Base-by-base conservation (phyloP, 2,329 filamentous ascomycete genomes). In the Raffaelea arxii region DNA sequence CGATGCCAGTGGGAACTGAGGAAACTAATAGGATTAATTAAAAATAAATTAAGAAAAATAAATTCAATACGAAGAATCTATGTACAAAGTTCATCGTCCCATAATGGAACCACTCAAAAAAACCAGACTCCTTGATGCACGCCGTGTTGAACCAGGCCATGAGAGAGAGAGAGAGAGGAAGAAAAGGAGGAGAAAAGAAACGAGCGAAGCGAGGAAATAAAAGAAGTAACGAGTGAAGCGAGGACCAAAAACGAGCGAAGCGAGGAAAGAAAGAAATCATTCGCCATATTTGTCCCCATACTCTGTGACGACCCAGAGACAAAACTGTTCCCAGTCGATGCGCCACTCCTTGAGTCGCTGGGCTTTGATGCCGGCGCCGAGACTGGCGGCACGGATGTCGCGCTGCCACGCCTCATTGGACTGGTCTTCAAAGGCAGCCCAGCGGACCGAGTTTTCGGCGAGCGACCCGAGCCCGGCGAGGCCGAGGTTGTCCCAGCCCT, bases 401-500 rank as follows among this genome's bases (percentile, higher is more conserved):
- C 77, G 72, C 21, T 73, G 64, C 88, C 90, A 96, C 40, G 82
- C 78, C 7, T 79, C 75, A 11, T 75, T 63, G 19, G 66, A 74
- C 60, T 88, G 80, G 55, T 96, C 89, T 60, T 94, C 88, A 56
- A 90, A 94, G 21, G 83, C 84, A 9, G 88, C 84, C 87, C 88
- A 97, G 36, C 86, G 76, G 39, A 97, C 80, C 54, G 87, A 94
- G 59, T 95, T 97, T 71, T 97, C 89, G 0, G 89, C 91, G 55
- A 98, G 72, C 48, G 82, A 85, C 0, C 85, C 91, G 44, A 97
- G 66, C 0, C 90, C 91, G 11, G 86, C 88, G 3, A 97, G 72
- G 1, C 90, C 92, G 14, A 96, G 75, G 58, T 94, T 95, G 49
- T 94, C 84, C 78, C 90, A 92, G 0, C 86, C 90, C 64, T 95